These are phyloP conservation scores for Colletotrichum melonis DNA, from an alignment of 2,329 filamentous ascomycete species.

Conservation along the genomic window DNA sequence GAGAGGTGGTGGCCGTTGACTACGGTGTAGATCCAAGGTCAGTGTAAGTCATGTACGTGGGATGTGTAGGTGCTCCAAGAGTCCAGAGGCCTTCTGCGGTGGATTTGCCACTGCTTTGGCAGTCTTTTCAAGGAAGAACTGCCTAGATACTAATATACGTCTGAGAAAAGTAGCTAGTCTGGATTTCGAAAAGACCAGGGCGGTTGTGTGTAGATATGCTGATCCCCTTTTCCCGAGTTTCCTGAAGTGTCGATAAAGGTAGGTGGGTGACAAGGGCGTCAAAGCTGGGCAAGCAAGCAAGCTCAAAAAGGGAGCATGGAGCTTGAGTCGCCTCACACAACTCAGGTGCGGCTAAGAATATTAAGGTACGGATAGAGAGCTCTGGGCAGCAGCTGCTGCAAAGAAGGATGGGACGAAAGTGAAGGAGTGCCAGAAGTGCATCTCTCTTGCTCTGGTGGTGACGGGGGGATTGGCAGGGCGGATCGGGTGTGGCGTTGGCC, in stretches of 20 bases:
- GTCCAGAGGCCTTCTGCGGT: background rate
- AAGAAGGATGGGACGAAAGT: constrained; percentile 10
- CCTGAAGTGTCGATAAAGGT: too few relatives aligned
- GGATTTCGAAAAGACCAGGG: background rate
- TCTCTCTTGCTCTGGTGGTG: background rate
- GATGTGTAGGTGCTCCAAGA: too few relatives aligned
- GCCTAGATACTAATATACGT: background rate
- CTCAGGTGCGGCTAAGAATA: constrained; percentile 8
- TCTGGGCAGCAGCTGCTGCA: constrained; percentile 11
- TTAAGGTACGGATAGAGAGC: constrained; percentile 1
- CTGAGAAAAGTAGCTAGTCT: background rate
- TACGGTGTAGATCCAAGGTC: too few relatives aligned
- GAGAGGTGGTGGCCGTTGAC: too few relatives aligned
- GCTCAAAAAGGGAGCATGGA: background rate
- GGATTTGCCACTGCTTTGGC: background rate
- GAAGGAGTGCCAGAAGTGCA: background rate
- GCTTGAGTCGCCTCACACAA: constrained; percentile 5
- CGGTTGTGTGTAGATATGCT: background rate
- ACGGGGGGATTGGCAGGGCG: constrained; percentile 18
- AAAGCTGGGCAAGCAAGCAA: background rate
- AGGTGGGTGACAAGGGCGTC: background rate
- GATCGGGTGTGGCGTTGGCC: constrained; percentile 32
- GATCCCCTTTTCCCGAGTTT: background rate
- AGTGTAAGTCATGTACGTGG: too few relatives aligned
- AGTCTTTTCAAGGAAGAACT: background rate